These are phyloP conservation scores for Ceratocystis papillata DNA, from an alignment of 2,329 filamentous ascomycete genomes.

Conservation along the genomic window DNA sequence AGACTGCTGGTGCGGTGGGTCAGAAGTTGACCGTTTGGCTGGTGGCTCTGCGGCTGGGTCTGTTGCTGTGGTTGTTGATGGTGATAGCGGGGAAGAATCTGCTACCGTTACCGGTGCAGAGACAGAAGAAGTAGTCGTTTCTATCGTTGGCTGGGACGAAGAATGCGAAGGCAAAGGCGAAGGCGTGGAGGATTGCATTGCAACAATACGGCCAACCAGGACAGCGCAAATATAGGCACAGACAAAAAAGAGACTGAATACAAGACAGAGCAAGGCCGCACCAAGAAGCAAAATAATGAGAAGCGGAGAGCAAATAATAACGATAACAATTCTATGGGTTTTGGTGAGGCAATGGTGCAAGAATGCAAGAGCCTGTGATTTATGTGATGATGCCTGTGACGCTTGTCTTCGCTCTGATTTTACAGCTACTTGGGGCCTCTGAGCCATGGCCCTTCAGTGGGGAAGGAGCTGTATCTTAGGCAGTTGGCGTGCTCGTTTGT, in stretches of 20 bases:
- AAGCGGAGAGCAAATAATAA: constrained; percentile 17
- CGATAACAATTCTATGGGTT: background rate
- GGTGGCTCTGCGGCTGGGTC: background rate
- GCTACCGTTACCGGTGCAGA: background rate
- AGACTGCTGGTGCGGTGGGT: background rate
- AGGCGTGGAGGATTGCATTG: constrained; percentile 16
- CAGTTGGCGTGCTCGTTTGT: background rate
- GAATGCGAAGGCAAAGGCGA: background rate
- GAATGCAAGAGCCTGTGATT: constrained; percentile 5
- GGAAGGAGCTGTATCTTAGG: background rate
- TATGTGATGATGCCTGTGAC: background rate
- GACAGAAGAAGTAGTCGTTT: constrained; percentile 5
- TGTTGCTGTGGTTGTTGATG: constrained; percentile 17
- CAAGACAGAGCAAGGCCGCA: constrained; percentile 20
- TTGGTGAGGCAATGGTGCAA: background rate
- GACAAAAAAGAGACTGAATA: constrained; percentile 22
- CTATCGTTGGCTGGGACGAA: background rate
- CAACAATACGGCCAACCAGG: constrained; percentile 16
- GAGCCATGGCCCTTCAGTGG: constrained; percentile 6
- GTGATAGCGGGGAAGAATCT: background rate
- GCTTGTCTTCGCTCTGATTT: background rate
- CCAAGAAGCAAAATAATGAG: constrained; percentile 15
- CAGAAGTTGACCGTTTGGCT: background rate
- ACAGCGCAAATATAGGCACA: constrained; percentile 18
- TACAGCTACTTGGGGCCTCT: background rate